A percentile compares a stretch with the other conserved stretches of the same genome.
Conservation (phyloP, 495 filamentous ascomycete genomes). For the Pyrenula aspistea region DNA sequence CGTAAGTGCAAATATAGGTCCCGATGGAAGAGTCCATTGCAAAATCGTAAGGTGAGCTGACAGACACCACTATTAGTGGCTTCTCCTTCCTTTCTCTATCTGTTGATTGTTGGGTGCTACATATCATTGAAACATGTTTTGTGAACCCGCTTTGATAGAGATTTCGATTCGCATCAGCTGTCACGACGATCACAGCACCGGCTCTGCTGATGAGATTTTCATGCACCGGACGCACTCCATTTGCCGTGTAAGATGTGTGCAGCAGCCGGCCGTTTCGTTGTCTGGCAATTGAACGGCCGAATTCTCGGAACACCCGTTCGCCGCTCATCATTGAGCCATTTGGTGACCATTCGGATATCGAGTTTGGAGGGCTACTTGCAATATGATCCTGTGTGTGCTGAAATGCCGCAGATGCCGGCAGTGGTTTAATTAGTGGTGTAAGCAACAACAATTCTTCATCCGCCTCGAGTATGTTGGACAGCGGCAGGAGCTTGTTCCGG, state of each 20-base stretch:
- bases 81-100: conserved; percentile 46
- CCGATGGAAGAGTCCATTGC: conserved; percentile 79
- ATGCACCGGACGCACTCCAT: conserved; percentile 77
- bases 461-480: conserved; percentile 64
- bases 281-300: conserved; percentile 69
- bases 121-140: conserved; percentile 90
- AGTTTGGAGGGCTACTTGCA: conserved; percentile 38
- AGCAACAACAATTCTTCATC: conserved; percentile 73
- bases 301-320: conserved; percentile 74
- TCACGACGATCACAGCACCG: conserved; percentile 73
- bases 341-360: conserved; percentile 42
- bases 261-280: conserved; percentile 71
- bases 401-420: conserved; percentile 69
- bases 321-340: conserved; percentile 66
- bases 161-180: conserved; percentile 82
- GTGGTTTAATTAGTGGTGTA: conserved; percentile 74
- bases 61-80: conserved; percentile 71
- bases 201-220: conserved; percentile 82
- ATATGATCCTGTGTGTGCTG: conserved; percentile 36
- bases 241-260: conserved; percentile 85
- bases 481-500: conserved; percentile 62
- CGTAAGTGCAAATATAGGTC: conserved; percentile 86
- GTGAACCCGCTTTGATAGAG: conserved; percentile 84
- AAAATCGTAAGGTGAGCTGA: conserved; percentile 89
- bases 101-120: conserved; percentile 51